Conservation (phyloP, 2,329 filamentous ascomycete species). For the Plenodomus tracheiphilus region DNA sequence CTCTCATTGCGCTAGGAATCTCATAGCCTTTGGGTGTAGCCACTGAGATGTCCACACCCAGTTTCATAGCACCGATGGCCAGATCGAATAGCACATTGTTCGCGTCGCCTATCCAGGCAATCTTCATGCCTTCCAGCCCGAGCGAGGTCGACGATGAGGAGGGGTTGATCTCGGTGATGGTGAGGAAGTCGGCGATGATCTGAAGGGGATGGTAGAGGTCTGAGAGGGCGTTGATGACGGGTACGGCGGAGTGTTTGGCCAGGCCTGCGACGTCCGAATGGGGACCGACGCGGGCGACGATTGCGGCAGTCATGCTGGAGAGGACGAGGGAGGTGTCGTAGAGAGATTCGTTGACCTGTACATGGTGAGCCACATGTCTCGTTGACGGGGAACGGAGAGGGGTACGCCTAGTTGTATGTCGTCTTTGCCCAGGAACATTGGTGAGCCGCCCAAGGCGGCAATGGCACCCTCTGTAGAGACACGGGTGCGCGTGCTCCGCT, state of each 20-base stretch:
- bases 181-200: constrained; percentile 91
- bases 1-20: constrained; percentile 74
- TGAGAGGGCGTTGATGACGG: constrained; percentile 66
- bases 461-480: constrained; percentile 93
- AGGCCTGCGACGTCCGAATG: constrained; percentile 55
- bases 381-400: constrained; percentile 13
- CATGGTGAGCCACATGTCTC: constrained; percentile 7
- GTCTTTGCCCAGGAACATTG: constrained; percentile 94
- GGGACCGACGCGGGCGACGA: constrained; percentile 56
- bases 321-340: constrained; percentile 90
- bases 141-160: constrained; percentile 55
- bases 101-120: constrained; percentile 94
- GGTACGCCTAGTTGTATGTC: constrained; percentile 92
- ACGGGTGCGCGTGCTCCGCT: constrained; percentile 89
- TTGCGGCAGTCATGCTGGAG: constrained; percentile 66
- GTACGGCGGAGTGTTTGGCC: constrained; percentile 53
- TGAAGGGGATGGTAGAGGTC: constrained; percentile 93
- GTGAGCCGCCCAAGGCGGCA: constrained; percentile 83
- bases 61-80: constrained; percentile 82
- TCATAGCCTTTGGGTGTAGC: constrained; percentile 84
- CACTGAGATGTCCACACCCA: constrained; percentile 83
- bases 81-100: constrained; percentile 98
- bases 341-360: constrained; percentile 86
- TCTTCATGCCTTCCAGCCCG: constrained; percentile 79
- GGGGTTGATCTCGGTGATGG: constrained; percentile 78